Conservation (phyloP, 352 stramenopile genomes). For the Globisporangium irregulare region DNA sequence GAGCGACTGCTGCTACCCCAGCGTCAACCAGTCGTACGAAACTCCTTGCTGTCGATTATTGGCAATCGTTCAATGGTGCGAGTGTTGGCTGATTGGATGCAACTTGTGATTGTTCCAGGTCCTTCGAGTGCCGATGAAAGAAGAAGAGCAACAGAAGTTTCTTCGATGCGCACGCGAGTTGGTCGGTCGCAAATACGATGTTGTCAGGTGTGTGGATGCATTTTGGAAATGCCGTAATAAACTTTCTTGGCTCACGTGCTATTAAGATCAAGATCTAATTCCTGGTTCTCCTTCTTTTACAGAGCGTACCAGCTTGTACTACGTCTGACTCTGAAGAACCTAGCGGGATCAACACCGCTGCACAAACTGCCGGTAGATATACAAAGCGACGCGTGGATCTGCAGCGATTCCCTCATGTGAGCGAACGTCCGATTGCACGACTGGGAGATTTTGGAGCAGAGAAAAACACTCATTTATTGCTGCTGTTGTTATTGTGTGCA, state of each 20-base stretch:
- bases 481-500: constrained; percentile 15
- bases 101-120: constrained; percentile 34
- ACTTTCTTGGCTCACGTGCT: neutral
- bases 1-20: constrained; percentile 64
- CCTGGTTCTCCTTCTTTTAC: neutral
- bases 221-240: neutral
- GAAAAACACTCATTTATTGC: neutral
- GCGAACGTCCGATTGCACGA: neutral
- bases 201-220: constrained; percentile 36
- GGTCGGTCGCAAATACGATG: constrained; percentile 61
- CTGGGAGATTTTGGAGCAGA: too few species aligned
- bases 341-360: constrained; percentile 38
- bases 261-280: neutral
- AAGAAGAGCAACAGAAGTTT: constrained; percentile 47
- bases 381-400: constrained; percentile 66
- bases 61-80: neutral
- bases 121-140: constrained; percentile 44
- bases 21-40: constrained; percentile 60
- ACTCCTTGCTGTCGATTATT: neutral
- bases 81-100: neutral
- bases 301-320: constrained; percentile 69
- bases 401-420: constrained; percentile 73
- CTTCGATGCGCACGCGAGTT: constrained; percentile 59
- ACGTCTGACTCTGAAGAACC: constrained; percentile 46
- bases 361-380: constrained; percentile 45